Conservation (phyloP, 225 moss, liverwort and hornwort genomes). For the Thuidium tamariscinum region DNA sequence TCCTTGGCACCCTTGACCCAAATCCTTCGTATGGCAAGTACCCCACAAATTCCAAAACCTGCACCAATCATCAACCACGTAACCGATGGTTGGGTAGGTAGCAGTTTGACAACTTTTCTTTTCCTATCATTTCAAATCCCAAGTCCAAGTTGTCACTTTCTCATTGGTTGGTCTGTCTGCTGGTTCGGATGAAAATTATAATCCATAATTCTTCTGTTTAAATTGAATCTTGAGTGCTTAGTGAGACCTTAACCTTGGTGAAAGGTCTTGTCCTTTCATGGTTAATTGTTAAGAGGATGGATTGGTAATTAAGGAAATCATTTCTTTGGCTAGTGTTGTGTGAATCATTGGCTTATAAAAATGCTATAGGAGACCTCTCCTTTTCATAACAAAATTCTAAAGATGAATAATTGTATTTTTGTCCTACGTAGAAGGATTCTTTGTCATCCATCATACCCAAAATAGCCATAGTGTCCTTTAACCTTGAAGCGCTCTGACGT, state of each 20-base stretch:
- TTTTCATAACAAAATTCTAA: too few relatives aligned
- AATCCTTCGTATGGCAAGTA: slow-evolving; percentile 24
- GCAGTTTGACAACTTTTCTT: background rate
- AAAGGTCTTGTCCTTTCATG: background rate
- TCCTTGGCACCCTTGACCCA: slow-evolving; percentile 2
- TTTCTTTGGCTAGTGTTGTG: too few relatives aligned
- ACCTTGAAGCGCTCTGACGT: too few relatives aligned
- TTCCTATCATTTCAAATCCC: background rate
- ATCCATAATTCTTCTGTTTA: background rate
- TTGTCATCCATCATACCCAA: too few relatives aligned
- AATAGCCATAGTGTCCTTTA: background rate
- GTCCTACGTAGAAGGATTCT: too few relatives aligned
- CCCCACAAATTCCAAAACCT: slow-evolving; percentile 25
- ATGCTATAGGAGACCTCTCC: too few relatives aligned
- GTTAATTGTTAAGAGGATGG: too few relatives aligned
- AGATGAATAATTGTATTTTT: too few relatives aligned
- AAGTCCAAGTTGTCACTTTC: background rate
- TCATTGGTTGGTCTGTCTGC: background rate
- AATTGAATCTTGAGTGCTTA: background rate
- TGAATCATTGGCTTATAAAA: too few relatives aligned
- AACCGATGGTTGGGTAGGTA: background rate
- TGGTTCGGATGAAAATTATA: fast-evolving
- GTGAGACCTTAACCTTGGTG: background rate
- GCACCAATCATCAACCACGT: background rate
- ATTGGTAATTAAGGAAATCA: too few relatives aligned